phyloP scores from a whole-genome alignment of 257 asterid genomes.

The Thymus quinquecostatus region DNA sequence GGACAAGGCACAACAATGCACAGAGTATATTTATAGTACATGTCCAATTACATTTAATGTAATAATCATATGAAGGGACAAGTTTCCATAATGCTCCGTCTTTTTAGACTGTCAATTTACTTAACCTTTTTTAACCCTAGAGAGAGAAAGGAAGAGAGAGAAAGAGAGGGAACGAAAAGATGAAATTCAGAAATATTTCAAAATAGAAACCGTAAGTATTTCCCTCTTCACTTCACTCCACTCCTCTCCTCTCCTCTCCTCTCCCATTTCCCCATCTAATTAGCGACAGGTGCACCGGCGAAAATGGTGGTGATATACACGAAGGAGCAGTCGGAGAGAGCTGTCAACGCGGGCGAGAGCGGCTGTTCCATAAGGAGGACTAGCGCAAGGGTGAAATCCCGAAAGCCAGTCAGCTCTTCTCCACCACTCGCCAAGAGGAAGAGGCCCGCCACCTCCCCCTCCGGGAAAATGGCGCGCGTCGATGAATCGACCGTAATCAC shows the following conservation, averaged over 20 bases:
- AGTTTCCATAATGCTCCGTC: background rate
- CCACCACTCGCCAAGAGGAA: background rate
- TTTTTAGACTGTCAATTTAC: too few relatives aligned
- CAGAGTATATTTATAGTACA: too few relatives aligned
- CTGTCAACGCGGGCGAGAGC: background rate
- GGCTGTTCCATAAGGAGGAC: slow-evolving; percentile 26
- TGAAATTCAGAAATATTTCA: background rate
- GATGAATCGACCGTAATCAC: background rate
- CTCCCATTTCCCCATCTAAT: background rate
- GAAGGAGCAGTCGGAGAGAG: background rate
- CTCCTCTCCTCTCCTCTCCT: background rate
- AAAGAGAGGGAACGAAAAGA: background rate
- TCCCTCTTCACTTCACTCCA: background rate
- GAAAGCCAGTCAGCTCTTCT: slow-evolving; percentile 6
- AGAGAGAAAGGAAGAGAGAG: background rate
- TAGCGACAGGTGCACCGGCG: background rate
- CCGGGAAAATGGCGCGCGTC: background rate
- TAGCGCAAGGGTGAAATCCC: slow-evolving; percentile 16
- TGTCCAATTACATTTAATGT: too few relatives aligned
- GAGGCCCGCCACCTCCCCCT: background rate
- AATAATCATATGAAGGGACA: too few relatives aligned
- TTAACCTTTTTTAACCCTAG: background rate
- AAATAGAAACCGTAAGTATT: background rate
- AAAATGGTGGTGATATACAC: slow-evolving; percentile 17
- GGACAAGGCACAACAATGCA: too few relatives aligned